Conservation (phyloP, 2,329 filamentous ascomycete species). For the Graphilbum sp. region DNA sequence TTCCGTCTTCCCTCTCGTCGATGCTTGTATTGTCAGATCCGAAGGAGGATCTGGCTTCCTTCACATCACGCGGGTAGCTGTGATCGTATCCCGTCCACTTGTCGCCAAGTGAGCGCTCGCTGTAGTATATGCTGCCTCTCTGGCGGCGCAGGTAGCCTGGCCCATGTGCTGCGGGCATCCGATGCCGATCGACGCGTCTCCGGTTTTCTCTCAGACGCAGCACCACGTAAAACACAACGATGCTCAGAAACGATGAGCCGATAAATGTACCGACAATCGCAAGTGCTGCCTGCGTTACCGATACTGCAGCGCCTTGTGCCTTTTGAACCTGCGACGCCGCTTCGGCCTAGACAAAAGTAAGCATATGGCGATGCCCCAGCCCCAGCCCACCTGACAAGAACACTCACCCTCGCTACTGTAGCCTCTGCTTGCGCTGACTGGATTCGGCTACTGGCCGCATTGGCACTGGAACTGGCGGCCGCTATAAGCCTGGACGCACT, state of each 20-base stretch:
- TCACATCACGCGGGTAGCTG: no score
- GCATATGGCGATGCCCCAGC: not conserved
- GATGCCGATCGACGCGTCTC: slow-evolving; percentile 7
- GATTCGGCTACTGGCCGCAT: slow-evolving; percentile 13
- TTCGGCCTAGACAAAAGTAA: slow-evolving; percentile 11
- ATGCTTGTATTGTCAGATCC: no score
- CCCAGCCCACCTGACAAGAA: no score
- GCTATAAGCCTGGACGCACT: slow-evolving; percentile 15
- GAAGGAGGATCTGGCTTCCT: no score
- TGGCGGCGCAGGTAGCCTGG: slow-evolving; percentile 11
- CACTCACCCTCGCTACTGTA: slow-evolving; percentile 15
- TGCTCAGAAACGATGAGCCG: slow-evolving; percentile 23
- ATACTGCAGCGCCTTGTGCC: slow-evolving; percentile 22
- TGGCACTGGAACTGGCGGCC: slow-evolving; percentile 12
- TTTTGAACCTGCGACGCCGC: slow-evolving; percentile 16
- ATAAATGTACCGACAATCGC: slow-evolving; percentile 25
- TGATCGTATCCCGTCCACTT: no score
- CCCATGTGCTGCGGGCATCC: slow-evolving; percentile 1
- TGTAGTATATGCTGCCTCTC: not conserved
- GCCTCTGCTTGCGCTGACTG: slow-evolving; percentile 16
- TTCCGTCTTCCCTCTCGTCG: no score
- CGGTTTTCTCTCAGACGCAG: slow-evolving; percentile 14
- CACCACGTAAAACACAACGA: slow-evolving; percentile 20
- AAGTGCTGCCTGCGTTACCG: slow-evolving; percentile 23
- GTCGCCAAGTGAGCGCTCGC: not conserved